These are phyloP conservation scores for Neurospora hispaniola DNA, from an alignment of 495 filamentous ascomycete genomes.

Conservation along the genomic window DNA sequence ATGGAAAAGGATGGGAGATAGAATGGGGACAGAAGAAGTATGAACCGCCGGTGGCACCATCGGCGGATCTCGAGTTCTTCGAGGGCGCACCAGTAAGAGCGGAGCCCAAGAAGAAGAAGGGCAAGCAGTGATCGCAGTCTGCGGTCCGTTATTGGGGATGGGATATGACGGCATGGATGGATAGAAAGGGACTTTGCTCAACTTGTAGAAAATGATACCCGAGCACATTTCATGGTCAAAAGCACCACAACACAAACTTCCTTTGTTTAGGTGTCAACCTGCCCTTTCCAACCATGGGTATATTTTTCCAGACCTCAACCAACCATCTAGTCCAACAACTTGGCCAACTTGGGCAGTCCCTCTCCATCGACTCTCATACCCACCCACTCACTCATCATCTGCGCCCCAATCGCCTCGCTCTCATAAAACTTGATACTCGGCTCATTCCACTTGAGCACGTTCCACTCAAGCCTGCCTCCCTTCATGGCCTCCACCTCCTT, in stretches of 20 bases:
- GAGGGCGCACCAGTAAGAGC: slow-evolving; percentile 5
- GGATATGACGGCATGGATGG: not conserved
- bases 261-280: not conserved
- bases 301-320: not conserved
- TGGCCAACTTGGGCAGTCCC: slow-evolving; percentile 51
- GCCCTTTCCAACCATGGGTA: not conserved
- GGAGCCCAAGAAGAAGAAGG: not conserved
- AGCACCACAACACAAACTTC: not conserved
- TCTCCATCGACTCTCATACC: slow-evolving; percentile 81
- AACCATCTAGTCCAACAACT: slow-evolving; percentile 22
- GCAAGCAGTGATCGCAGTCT: not conserved
- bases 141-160: not conserved
- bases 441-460: slow-evolving; percentile 84
- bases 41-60: slow-evolving; percentile 6
- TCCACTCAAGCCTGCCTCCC: slow-evolving; percentile 82
- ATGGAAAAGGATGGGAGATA: slow-evolving; percentile 13
- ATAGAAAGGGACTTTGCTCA: not conserved
- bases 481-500: slow-evolving; percentile 59
- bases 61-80: slow-evolving; percentile 19
- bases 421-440: slow-evolving; percentile 83
- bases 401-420: slow-evolving; percentile 57
- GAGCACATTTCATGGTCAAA: not conserved
- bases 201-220: not conserved
- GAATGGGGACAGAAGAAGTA: slow-evolving; percentile 22
- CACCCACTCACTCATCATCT: slow-evolving; percentile 75